A percentile compares a stretch with the other conserved stretches of the same genome.
These are phyloP conservation scores for Rosa rugosa DNA, from an alignment of 306 rosid species.

Conservation along the genomic window DNA sequence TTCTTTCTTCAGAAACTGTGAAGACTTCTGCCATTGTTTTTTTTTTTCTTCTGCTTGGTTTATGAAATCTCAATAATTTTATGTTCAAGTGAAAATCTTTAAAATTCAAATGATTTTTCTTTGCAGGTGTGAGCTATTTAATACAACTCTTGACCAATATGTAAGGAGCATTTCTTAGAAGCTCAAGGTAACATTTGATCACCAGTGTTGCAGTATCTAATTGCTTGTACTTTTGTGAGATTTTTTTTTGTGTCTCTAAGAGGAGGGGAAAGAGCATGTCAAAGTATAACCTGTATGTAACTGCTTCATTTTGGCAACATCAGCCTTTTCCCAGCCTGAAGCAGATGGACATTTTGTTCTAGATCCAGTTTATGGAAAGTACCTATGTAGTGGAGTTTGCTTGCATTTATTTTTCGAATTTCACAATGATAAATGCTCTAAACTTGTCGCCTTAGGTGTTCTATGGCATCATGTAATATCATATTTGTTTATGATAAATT, in stretches of 20 bases:
- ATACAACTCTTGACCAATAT: slow-evolving; percentile 86
- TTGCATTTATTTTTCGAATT: not conserved
- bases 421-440: not conserved
- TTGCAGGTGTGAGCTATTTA: slow-evolving; percentile 80
- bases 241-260: not conserved
- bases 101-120: slow-evolving; percentile 17
- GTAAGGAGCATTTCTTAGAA: slow-evolving; percentile 76
- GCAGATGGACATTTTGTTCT: not conserved
- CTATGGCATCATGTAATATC: not conserved
- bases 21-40: not conserved
- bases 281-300: not conserved
- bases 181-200: slow-evolving; percentile 14
- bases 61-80: not conserved
- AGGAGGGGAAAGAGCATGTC: not conserved
- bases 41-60: not conserved
- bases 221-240: not conserved
- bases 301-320: not conserved
- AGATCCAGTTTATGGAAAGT: not conserved
- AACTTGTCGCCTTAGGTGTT: not conserved
- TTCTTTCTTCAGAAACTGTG: not conserved
- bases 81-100: not conserved
- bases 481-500: not conserved
- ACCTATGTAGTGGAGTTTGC: not conserved
- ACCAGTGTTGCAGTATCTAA: not conserved
- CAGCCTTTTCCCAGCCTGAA: not conserved